Evolutionary conservation across 768 basidiomycete species (phyloP), one percentile per base, ranked within the genome.

Genomic region (Mycena leptocephala): DNA sequence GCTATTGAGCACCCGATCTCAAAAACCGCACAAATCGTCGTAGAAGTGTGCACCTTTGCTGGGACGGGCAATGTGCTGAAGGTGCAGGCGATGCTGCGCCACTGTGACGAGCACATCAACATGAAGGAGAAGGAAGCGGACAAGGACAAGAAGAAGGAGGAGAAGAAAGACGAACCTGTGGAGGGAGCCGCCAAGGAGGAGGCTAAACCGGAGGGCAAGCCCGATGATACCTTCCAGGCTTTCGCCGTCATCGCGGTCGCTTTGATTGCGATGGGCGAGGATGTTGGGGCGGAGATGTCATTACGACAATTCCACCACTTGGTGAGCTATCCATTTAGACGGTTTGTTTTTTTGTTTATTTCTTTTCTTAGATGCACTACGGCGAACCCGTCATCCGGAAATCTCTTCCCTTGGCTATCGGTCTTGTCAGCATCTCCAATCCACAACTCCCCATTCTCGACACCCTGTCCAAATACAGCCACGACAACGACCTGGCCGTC

Each of bases 211-310:
- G 77, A 88, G 81, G 77, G 80, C 95, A 81, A 86, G 87, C 76
- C 82, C 67, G 93, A 96, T 75, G 95, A 96, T 78, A 93, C 93
- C 35, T 96, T 95, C 89, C 75, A 99, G 83, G 92, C 96, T 0
- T 95, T 99, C 76, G 96, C 98, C 22, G 97, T 98, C 33, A 89
- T 99, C 70, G 98, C 96, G 30, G 96, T 99, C 80, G 94, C 98
- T 0, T 85, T 99, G 73, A 95, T 99, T 51, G 94, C 98, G 6
- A 99, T 99, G 97, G 98, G 98, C n/a, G 98, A 99, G 85, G 98
- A 99, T 28, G 93, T 99, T 61, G 98, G 98, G 61, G 93, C 97
- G 2, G 96, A 99, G 84, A 99, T 99, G 98, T 94, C 95, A n/a
- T 86, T 99, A 80, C 88, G 98, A 78, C 96, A 97, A 80, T 98